Evolutionary conservation across 208 protist species (phyloP).

Genomic region (Leishmania tarentolae): DNA sequence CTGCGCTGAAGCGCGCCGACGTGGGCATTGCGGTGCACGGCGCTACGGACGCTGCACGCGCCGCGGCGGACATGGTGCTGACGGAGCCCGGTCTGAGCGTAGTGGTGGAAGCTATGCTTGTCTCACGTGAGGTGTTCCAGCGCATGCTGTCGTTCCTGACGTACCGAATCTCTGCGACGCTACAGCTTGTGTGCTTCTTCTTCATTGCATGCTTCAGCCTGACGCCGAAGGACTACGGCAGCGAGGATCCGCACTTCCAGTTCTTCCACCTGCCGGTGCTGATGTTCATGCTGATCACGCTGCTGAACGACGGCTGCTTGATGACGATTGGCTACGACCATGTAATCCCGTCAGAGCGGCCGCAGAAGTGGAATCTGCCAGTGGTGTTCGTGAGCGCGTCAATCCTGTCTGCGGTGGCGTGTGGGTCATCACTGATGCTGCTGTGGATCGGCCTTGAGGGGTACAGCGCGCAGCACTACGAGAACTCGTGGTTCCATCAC

Average conservation of each 20-base stretch:
- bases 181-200: constrained; percentile 87
- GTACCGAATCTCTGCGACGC: constrained; percentile 79
- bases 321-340: constrained; percentile 81
- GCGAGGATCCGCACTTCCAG: constrained; percentile 58
- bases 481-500: constrained; percentile 53
- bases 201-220: constrained; percentile 84
- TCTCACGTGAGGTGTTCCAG: constrained; percentile 94
- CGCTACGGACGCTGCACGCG: constrained; percentile 92
- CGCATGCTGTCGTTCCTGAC: constrained; percentile 92
- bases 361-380: constrained; percentile 73
- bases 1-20: constrained; percentile 92
- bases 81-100: constrained; percentile 92
- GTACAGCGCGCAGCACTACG: constrained; percentile 48
- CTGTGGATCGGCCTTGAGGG: constrained; percentile 65
- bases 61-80: constrained; percentile 95
- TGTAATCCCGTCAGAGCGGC: constrained; percentile 51
- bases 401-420: constrained; percentile 67
- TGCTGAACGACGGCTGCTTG: constrained; percentile 81
- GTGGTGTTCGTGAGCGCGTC: constrained; percentile 62
- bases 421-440: constrained; percentile 68
- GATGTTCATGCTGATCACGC: constrained; percentile 93
- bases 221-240: constrained; percentile 68
- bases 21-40: constrained; percentile 96
- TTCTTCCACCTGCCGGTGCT: constrained; percentile 89
- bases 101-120: constrained; percentile 93